These are phyloP conservation scores for Quercus phellos DNA, from an alignment of 331 rosid genomes.

Conservation along the genomic window DNA sequence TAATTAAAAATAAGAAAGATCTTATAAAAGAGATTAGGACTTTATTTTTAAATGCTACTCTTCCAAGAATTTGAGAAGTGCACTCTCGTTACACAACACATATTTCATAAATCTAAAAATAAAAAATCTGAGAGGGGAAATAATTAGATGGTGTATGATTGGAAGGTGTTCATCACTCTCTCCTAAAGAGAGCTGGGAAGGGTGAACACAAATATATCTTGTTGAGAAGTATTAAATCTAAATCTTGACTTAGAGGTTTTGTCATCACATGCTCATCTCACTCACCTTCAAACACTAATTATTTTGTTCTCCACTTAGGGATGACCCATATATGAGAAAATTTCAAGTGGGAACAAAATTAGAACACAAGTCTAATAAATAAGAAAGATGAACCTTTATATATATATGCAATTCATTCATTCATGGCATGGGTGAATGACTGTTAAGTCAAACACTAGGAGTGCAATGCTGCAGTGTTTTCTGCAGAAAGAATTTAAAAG, in stretches of 20 bases:
- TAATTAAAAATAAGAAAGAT: no score
- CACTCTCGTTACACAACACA: not conserved
- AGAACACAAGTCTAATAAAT: not conserved
- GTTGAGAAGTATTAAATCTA: slow-evolving; percentile 21
- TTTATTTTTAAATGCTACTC: no score
- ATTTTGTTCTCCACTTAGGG: slow-evolving; percentile 76
- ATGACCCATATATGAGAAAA: not conserved
- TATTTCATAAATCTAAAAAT: not conserved
- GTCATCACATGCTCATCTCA: slow-evolving; percentile 68
- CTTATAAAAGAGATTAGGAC: no score
- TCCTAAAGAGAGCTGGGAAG: not conserved
- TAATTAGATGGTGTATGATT: not conserved
- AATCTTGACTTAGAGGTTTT: slow-evolving; percentile 61
- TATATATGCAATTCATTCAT: not conserved
- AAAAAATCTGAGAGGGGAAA: not conserved
- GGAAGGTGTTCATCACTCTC: not conserved
- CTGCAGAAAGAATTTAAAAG: slow-evolving; percentile 53
- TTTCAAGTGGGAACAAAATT: not conserved
- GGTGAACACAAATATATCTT: not conserved
- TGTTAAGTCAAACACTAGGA: slow-evolving; percentile 38
- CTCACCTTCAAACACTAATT: slow-evolving; percentile 60
- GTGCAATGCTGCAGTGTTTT: slow-evolving; percentile 14
- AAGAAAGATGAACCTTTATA: not conserved
- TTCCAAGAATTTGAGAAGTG: not conserved
- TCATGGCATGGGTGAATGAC: slow-evolving; percentile 1